Evolutionary conservation across 306 rosid genomes (phyloP).

Genomic region (Vigna nakashimae): DNA sequence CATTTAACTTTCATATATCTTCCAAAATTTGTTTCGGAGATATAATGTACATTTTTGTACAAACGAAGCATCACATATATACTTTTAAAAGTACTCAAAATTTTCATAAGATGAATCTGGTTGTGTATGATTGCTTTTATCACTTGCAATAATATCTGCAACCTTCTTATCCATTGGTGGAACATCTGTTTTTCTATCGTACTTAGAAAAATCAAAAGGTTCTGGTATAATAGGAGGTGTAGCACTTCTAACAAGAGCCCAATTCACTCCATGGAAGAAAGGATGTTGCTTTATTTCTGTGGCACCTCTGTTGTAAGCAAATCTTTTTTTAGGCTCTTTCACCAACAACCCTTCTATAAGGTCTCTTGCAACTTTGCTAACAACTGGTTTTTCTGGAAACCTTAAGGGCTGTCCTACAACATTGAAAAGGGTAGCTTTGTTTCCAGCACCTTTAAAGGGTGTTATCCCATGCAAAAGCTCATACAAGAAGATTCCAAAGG

Average conservation of each 20-base stretch:
- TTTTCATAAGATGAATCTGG: constrained; percentile 44
- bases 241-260: constrained; percentile 84
- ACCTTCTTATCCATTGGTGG: constrained; percentile 40
- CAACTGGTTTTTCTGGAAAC: constrained; percentile 68
- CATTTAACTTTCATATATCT: background rate
- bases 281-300: constrained; percentile 95
- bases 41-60: background rate
- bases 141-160: constrained; percentile 23
- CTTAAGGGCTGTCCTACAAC: constrained; percentile 86
- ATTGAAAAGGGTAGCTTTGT: constrained; percentile 73
- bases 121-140: background rate
- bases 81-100: constrained; percentile 63
- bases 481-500: constrained; percentile 82
- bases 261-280: constrained; percentile 86
- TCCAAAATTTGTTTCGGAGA: background rate
- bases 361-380: constrained; percentile 65
- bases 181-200: constrained; percentile 46
- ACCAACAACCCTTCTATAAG: constrained; percentile 79
- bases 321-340: constrained; percentile 78
- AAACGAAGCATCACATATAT: background rate
- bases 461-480: constrained; percentile 87
- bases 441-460: constrained; percentile 83
- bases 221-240: constrained; percentile 80
- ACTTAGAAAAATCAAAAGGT: constrained; percentile 62
- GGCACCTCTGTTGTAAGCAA: constrained; percentile 84